Base-by-base conservation (phyloP, 805 yeast species). In the Brettanomyces naardenensis region DNA sequence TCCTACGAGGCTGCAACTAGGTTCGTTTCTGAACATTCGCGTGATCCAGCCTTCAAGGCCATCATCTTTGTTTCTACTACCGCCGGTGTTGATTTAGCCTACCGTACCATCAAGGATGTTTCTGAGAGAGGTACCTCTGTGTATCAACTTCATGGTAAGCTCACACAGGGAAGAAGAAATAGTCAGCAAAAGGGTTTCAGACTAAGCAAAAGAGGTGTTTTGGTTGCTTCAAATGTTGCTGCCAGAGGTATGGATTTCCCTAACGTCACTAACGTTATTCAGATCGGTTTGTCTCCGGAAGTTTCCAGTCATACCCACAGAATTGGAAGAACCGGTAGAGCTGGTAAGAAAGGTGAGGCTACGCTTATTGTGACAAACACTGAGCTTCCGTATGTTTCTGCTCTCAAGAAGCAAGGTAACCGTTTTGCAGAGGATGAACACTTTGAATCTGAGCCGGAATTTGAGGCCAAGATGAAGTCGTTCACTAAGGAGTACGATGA, bases 201-300 rank as follows among this genome's bases (percentile, higher is more conserved):
- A 48, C 54, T 52, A 39, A 48, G 66, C 13, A 50, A 54, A 41
- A 44, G 59, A 21, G 83, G 86, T 39, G 54, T 89, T 32, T 68
- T 90, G 40, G 74, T 90, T 38, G 80, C 90, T 39, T 84, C 96
- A 5, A 95, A 88, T 61, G 97, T 90, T 42, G 94, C 89, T 44
- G 96, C 97, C 11, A 78, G 97, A 64, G 97, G 97, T 48, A 79
- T 90, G 81, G 97, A 90, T 65, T 85, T 90, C 71, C 92, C 89
- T 40, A 75, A 76, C 49, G 94, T 90, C 21, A 63, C 87, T 19
- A 85, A 86, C 54, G 97, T 90, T 37, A 65, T 83, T 49, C 97
- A 90, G 65, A 59, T 86, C 38, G 84, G 90, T 47, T 70, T 79
- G n/a, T 85, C 92, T 43, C 62, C 69, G 33, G 85, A 80, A 41